Base-by-base conservation (phyloP, 1,284 basidiomycete species). In the Fomitopsis pinicola region DNA sequence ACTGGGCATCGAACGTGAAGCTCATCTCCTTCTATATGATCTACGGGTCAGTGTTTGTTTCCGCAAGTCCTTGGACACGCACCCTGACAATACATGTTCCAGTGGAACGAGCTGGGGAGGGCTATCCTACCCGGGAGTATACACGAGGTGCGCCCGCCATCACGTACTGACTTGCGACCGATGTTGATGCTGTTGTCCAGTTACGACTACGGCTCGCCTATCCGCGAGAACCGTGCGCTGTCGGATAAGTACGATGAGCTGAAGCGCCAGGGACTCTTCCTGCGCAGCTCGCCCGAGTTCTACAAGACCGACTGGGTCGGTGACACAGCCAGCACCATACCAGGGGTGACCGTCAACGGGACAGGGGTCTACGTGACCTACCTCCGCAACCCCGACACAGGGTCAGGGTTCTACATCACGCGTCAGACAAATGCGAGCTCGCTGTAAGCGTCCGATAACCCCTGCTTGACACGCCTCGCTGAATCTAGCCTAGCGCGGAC, bases 81-180 rank as follows among this genome's bases (percentile, higher is more conserved):
- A 12, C 12, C 44, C 35, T 28, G 5, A 6, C 9, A 42, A 30
- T 55, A 56, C 54, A 63, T 22, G 57, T 64, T 26, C 28, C 60
- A 91, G 89, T 17, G 90, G 90, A 42, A 92, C 90, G 0, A 89
- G 85, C 6, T 92, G 91, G 91, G 90, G 89, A 58, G 87, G 78
- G 9, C 77, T 92, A 54, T 84, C 90, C 3, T 89, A 86, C 75
- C 89, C 80, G 0, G 80, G 81, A 3, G 84, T 82, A 35, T 88
- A 89, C 69, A 87, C 70, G 0, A 72, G 71, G 79, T 78, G 64
- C 63, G 70, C 14, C 17, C 3, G 3, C 5, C 28, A 22, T 62
- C 64, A 35, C 53, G 22, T 54, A 42, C 33, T 60, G 8, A 40
- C 46, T 3, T 3, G 15, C 14, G 19, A 22, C 1, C 5, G 5